Conservation (phyloP, 2,329 filamentous ascomycete species). For the Ceratocystis variospora region DNA sequence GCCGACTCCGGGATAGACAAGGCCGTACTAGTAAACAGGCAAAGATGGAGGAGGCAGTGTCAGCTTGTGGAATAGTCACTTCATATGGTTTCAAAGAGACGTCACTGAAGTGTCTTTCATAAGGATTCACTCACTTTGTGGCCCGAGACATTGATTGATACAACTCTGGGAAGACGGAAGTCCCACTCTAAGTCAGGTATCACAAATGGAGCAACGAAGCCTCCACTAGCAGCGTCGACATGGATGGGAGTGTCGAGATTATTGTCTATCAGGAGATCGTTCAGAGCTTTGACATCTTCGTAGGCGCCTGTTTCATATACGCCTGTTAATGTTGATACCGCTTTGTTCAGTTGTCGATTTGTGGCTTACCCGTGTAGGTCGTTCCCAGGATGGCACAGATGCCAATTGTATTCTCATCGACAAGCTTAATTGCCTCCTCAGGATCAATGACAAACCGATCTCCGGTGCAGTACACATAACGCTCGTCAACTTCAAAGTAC, state of each 20-base stretch:
- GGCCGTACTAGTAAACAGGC: constrained; percentile 33
- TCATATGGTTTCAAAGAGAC: background rate
- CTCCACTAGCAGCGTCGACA: constrained; percentile 82
- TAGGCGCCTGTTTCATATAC: constrained; percentile 43
- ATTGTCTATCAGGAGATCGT: constrained; percentile 66
- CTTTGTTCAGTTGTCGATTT: background rate
- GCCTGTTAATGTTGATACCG: background rate
- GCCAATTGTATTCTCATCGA: constrained; percentile 66
- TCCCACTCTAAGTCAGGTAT: constrained; percentile 78
- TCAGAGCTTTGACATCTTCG: constrained; percentile 84
- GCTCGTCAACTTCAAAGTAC: constrained; percentile 90
- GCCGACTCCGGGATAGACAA: constrained; percentile 79
- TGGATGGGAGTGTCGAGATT: constrained; percentile 75
- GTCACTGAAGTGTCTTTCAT: background rate
- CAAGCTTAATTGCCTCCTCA: constrained; percentile 42
- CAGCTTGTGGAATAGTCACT: background rate
- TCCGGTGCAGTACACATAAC: constrained; percentile 52
- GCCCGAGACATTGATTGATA: constrained; percentile 87
- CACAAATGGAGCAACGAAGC: constrained; percentile 87
- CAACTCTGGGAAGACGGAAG: constrained; percentile 75
- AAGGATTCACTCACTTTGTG: constrained; percentile 48
- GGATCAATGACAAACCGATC: constrained; percentile 52
- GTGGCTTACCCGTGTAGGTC: constrained; percentile 62
- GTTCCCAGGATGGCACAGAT: constrained; percentile 86
- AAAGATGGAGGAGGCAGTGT: background rate